phyloP scores from a whole-genome alignment of 1,284 basidiomycete genomes.

The Austroboletus novae-zelandiae region DNA sequence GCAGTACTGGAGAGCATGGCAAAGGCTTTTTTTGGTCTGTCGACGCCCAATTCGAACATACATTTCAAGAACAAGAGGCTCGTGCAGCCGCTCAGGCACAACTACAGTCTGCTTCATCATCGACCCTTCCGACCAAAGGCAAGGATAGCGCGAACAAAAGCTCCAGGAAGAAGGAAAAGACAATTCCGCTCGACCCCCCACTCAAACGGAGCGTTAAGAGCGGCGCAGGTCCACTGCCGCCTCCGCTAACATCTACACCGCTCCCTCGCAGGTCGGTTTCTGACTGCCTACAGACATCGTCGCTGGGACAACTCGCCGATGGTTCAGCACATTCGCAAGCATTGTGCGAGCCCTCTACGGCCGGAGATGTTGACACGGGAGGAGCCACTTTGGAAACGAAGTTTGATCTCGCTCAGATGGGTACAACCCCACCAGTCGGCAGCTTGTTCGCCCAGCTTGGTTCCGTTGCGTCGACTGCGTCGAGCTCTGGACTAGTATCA shows the following conservation, averaged over 20 bases:
- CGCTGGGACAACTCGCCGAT: neutral
- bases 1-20: constrained; percentile 80
- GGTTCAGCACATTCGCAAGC: neutral
- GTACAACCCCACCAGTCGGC: neutral
- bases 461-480: constrained; percentile 2
- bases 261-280: constrained; percentile 21
- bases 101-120: constrained; percentile 12
- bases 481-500: neutral
- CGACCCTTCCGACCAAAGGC: constrained; percentile 17
- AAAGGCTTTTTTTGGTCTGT: constrained; percentile 91
- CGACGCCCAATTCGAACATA: constrained; percentile 68
- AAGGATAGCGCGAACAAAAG: constrained; percentile 31
- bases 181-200: constrained; percentile 49
- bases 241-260: constrained; percentile 65
- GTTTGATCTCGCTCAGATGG: constrained; percentile 4
- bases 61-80: constrained; percentile 65
- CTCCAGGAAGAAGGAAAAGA: constrained; percentile 55
- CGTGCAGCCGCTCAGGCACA: constrained; percentile 41
- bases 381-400: neutral
- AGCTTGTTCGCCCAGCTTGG: neutral
- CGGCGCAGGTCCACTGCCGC: constrained; percentile 55
- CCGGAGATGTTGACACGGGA: neutral
- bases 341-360: constrained; percentile 4
- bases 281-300: constrained; percentile 4
- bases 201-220: constrained; percentile 66